Base-by-base conservation (phyloP, 192 early-diverging fungal species). In the Podila epicladia region DNA sequence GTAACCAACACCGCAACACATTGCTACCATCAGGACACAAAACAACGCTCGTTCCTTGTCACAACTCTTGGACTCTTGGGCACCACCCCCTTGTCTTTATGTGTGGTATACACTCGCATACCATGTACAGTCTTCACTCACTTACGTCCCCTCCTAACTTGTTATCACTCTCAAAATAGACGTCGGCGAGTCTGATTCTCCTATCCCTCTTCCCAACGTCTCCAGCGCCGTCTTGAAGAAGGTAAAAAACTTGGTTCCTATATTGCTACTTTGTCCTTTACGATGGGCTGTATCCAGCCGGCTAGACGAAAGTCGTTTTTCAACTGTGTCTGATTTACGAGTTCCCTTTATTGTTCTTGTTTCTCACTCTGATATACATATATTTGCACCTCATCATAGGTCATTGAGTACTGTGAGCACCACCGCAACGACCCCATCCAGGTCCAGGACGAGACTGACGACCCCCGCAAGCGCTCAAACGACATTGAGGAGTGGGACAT, bases 151-250 rank as follows among this genome's bases (percentile, higher is more conserved):
- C 3, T 24, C 24, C 53, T 55, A 4, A n/a, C 17, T 55, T 1
- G n/a, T 61, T 61, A 15, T 28, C 32, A 53, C 51, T 26, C 32
- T 31, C 9, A 7, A 38, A 6, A 35, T 28, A 80, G 93, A 93
- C 76, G 77, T 93, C 58, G 91, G 90, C 45, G 88, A 92, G 64
- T 84, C 72, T 50, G 87, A 90, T 32, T 82, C 86, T 48, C 83
- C 90, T 62, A 94, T 95, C 58, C 93, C 93, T 28, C 86, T 95
- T 59, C 92, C 92, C 51, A 94, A 94, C 63, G 93, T 95, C 35
- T 88, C 87, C 15, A 83, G 82, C 67, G 85, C 86, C 59, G 87
- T 94, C 26, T 85, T 95, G 65, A 85, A 87, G 55, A 93, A 94
- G 86, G 91, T 91, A 88, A 45, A 32, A 33, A 1, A 13, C 55